Evolutionary conservation across 2,329 filamentous ascomycete species (phyloP).

Genomic region (Arthrobotrys iridis): DNA sequence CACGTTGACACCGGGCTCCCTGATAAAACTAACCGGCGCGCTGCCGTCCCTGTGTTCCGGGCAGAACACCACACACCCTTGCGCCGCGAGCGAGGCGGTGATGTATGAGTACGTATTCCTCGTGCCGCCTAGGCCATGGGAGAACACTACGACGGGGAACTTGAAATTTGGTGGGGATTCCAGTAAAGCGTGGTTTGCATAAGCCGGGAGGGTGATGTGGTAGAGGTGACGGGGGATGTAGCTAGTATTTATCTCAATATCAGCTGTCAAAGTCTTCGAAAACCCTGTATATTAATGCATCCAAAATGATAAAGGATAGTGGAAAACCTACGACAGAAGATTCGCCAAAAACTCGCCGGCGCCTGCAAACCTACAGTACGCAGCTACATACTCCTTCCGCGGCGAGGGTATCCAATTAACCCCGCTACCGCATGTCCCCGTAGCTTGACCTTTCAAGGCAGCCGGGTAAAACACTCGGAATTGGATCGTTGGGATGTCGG

Average conservation of each 20-base stretch:
- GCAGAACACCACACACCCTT: slow-evolving; percentile 82
- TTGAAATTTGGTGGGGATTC: slow-evolving; percentile 60
- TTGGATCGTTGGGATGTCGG: slow-evolving; percentile 72
- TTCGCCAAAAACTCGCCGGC: slow-evolving; percentile 69
- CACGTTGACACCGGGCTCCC: too few relatives aligned
- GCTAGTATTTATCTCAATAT: slow-evolving; percentile 61
- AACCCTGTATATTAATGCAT: background rate
- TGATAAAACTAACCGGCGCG: slow-evolving; percentile 76
- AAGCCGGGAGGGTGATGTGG: slow-evolving; percentile 76
- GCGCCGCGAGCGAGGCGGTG: slow-evolving; percentile 79
- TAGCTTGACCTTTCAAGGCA: slow-evolving; percentile 26
- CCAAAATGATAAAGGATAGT: background rate
- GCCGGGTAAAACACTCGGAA: slow-evolving; percentile 83
- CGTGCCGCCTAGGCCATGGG: slow-evolving; percentile 82
- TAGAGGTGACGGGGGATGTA: slow-evolving; percentile 76
- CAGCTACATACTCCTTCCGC: slow-evolving; percentile 76
- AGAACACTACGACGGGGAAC: slow-evolving; percentile 81
- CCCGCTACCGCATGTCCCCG: slow-evolving; percentile 60
- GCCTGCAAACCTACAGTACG: slow-evolving; percentile 80
- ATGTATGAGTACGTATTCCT: slow-evolving; percentile 84
- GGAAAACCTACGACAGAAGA: slow-evolving; percentile 62
- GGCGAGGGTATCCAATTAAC: slow-evolving; percentile 81
- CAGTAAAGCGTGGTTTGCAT: slow-evolving; percentile 68
- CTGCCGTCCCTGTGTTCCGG: slow-evolving; percentile 86
- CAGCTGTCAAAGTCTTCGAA: background rate